Evolutionary conservation across 352 stramenopile genomes (phyloP), one percentile per base, ranked within the genome.

Genomic region (Salisapilia sapeloensis): DNA sequence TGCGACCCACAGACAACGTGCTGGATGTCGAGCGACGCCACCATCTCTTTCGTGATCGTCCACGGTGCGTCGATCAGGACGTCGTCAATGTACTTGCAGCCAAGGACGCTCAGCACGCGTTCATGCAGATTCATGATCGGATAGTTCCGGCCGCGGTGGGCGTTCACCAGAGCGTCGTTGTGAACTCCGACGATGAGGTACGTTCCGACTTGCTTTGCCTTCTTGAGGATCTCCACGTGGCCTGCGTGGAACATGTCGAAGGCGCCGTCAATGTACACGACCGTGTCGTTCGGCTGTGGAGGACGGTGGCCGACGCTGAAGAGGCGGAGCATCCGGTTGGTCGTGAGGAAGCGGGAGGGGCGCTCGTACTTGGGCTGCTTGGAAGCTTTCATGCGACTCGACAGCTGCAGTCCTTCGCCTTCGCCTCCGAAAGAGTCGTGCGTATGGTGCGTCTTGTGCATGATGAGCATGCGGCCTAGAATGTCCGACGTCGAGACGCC

Each of bases 211-310:
- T 83, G 48, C 40, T 92, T 94, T 6, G 87, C 86, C 10, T 75
- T 63, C 64, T 96, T 93, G 21, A 99, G 52, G 35, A 97, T 92
- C 41, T 93, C 77, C 11, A 98, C 89, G 55, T 99, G 93, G 33
- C 93, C 95, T 12, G 86, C 80, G 59, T 99, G 94, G 66, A 99
- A 99, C 82, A 99, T 96, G 60, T 99, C 95, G 60, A 93, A 99
- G 14, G 83, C 77, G 33, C 95, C 95, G 59, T 97, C 91, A 40
- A 99, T 95, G 61, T 99, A 99, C 46, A 98, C 90, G 17, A 99
- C 69, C 28, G 64, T 77, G 60, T 94, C 92, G 24, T 56, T 65
- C 38, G 82, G 78, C 38, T 62, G 67, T 3, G 94, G 92, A 45
- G 87, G 70, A 39, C 81, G 70, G 50, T 89, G 82, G 40, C 77